Evolutionary conservation across 441 rosid species (phyloP), one percentile per base, ranked within the genome.

Genomic region (Pelargonium fulgidum): DNA sequence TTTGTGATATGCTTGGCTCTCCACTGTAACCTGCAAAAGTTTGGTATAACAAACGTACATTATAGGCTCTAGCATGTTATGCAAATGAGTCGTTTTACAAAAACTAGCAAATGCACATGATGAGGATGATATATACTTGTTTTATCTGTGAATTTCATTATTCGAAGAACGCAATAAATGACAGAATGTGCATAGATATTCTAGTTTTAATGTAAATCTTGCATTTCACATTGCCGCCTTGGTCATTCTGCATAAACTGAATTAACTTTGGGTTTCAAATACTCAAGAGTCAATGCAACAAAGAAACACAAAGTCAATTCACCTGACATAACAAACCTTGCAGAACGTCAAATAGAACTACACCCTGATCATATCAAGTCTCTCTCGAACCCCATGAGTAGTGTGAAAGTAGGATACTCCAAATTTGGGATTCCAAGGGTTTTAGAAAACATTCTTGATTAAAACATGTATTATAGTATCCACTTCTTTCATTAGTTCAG

Each of bases 1-100:
- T 72, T 94, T 94, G 80, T 94, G 99, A 81, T 94, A 94, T 8
- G 87, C 80, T 69, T 83, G 97, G 72, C 88, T 81, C 73, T 94
- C 99, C 73, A 94, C 97, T 6, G 94, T 91, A 33, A 94, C 96
- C 98, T 88, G 80, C 61, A 71, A 12, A 12, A 47, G 72, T 69
- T 75, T 8, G 3, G 42, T 9, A 56, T 3, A 64, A 12, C 8
- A 63, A 50, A 17, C 39, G 26, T 3, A 16, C 64, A 9, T 65
- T 24, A 68, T 29, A 47, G 11, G 7, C 20, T 56, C 8, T 56
- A 17, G 54, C 14, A n/a, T 47, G 54, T 47, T 11, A 47, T 47
- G 54, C 4, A 47, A 47, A 47, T 47, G 54, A 47, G 14, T 11
- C n/a, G 14, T 11, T 47, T 45, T 33, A 45, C 5, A 47, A 47